Evolutionary conservation across 768 basidiomycete species (phyloP), one percentile per base, ranked within the genome.

Genomic region (Amanita molliuscula): DNA sequence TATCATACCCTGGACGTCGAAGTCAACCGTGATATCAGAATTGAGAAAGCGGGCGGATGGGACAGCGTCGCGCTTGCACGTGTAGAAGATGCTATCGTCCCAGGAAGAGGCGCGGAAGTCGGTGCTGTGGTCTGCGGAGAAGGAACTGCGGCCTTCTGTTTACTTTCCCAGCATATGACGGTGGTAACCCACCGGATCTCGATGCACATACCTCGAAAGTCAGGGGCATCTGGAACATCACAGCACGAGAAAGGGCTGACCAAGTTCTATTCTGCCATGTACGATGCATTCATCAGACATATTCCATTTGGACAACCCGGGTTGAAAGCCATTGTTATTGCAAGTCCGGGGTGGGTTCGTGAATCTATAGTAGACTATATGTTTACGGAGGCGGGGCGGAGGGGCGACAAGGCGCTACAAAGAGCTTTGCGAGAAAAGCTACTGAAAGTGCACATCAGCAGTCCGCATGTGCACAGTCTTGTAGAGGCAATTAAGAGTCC

Each of bases 141-240:
- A 72, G 96, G 96, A 16, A 83, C 80, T 2, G 96, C 96, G 1
- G 84, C 90, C 8, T 88, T 99, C 63, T 98, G 96, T 65, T 67
- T 99, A 26, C 73, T 99, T 11, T 97, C 94, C 1, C 85, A 98
- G 58, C 94, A 98, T 65, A 94, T 98, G 84, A 99, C 96, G 1
- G 73, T 94, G 25, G 83, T 99, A 29, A 72, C 90, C 3, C 91
- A 97, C 61, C 79, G 96, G 18, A 82, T 99, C 48, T 87, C 90
- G 16, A 78, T 92, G 1, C 72, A 86, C 1, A 84, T 98, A 50
- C 96, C 96, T 4, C 78, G 96, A 47, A 99, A 99, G 65, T 80
- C 92, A 8, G 87, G 91, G 1, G 78, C 85, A 3, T 75, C 82
- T 9, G 83, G 84, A 6, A 74, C 84, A 1, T 82, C 87, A 1